Evolutionary conservation across 805 yeast genomes (phyloP).

Genomic region (Wickerhamomyces ciferrii): DNA sequence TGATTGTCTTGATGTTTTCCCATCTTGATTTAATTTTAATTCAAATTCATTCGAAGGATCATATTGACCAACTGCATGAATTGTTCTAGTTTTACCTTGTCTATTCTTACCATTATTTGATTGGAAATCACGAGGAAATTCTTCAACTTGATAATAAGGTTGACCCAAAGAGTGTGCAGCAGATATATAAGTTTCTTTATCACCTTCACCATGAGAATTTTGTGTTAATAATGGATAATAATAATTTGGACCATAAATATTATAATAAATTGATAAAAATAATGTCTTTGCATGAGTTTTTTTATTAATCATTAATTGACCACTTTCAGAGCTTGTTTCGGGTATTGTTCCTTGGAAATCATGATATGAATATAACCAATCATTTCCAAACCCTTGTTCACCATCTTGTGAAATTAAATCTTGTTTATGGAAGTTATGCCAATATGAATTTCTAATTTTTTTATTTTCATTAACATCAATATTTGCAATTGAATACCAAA

Average conservation of each 20-base stretch:
- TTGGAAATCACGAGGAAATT: constrained; percentile 12
- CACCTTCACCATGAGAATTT: constrained; percentile 64
- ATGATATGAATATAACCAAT: constrained; percentile 10
- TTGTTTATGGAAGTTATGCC: constrained; percentile 13
- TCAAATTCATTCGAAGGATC: constrained; percentile 24
- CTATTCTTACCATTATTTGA: constrained; percentile 5
- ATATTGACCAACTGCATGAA: constrained; percentile 30
- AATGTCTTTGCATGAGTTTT: constrained; percentile 45
- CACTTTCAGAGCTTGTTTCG: constrained; percentile 56
- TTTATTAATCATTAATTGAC: constrained; percentile 51
- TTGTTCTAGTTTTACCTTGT: constrained; percentile 16
- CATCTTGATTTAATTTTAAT: background rate
- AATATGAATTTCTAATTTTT: constrained; percentile 23
- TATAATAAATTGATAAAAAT: constrained; percentile 49
- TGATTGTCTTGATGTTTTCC: constrained; percentile 1
- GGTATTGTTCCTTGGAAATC: constrained; percentile 51
- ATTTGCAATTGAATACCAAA: constrained; percentile 46
- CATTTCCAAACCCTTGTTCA: background rate
- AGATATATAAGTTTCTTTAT: constrained; percentile 58
- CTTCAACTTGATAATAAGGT: constrained; percentile 39
- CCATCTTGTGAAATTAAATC: background rate
- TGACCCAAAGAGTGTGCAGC: constrained; percentile 45
- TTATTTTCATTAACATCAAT: constrained; percentile 28
- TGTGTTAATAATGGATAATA: constrained; percentile 59
- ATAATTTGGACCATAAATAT: constrained; percentile 50